These are phyloP conservation scores for Seiridium unicorne DNA, from an alignment of 2,329 filamentous ascomycete genomes.

Conservation along the genomic window DNA sequence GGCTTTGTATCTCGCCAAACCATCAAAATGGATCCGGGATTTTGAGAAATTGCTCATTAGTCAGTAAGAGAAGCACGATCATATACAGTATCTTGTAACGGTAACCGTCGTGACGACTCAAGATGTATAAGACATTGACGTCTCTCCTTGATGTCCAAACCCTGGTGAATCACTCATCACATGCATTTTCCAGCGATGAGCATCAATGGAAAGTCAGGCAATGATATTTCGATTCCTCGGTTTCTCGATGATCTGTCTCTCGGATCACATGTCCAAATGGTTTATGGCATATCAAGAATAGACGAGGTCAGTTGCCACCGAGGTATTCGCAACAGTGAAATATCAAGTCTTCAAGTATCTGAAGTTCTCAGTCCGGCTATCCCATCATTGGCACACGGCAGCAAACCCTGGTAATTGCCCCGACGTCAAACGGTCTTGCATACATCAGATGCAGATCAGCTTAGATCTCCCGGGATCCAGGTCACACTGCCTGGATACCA, in stretches of 20 bases:
- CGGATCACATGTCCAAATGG: no score
- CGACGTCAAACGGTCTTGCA: constrained; percentile 8
- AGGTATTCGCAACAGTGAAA: no score
- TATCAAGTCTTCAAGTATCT: background rate
- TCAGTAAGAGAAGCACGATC: no score
- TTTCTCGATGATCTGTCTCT: no score
- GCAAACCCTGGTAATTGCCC: background rate
- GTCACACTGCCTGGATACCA: background rate
- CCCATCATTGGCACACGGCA: background rate
- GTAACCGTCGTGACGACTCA: background rate
- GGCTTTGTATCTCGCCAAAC: background rate
- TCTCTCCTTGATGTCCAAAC: background rate
- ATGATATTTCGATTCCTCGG: no score
- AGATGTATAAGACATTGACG: background rate
- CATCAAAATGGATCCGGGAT: no score
- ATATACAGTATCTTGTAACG: background rate
- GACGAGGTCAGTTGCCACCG: no score
- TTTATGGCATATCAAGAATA: no score
- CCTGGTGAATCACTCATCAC: background rate
- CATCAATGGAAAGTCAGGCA: no score
- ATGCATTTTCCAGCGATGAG: no score
- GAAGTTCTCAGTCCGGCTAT: background rate
- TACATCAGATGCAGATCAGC: background rate
- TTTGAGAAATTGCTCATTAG: no score
- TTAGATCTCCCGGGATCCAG: background rate